Conservation (phyloP, 1,284 basidiomycete genomes). For the Leccinum pachyderme region DNA sequence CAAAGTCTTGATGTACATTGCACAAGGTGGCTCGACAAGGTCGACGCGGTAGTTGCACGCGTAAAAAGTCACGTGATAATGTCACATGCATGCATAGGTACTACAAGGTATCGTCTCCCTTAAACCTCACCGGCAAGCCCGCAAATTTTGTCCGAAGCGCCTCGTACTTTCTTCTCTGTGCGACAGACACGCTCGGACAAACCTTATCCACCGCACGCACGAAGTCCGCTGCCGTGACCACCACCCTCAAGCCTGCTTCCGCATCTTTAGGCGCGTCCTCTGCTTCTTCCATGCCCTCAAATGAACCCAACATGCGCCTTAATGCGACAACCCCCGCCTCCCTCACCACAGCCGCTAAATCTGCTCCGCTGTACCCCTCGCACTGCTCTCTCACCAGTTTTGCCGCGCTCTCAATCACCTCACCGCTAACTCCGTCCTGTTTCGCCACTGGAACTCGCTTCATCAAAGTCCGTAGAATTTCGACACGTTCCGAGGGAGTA, state of each 20-base stretch:
- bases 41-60: not conserved
- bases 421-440: slow-evolving; percentile 16
- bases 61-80: not conserved
- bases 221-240: slow-evolving; percentile 72
- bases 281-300: slow-evolving; percentile 45
- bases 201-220: slow-evolving; percentile 77
- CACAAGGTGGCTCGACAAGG: not conserved
- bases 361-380: slow-evolving; percentile 89
- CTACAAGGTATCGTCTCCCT: slow-evolving; percentile 15
- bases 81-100: not conserved
- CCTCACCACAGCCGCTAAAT: slow-evolving; percentile 81
- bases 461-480: slow-evolving; percentile 77
- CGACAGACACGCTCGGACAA: slow-evolving; percentile 79
- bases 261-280: slow-evolving; percentile 8
- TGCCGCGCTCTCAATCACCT: slow-evolving; percentile 37
- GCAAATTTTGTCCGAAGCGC: slow-evolving; percentile 77
- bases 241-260: slow-evolving; percentile 29
- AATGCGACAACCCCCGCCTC: slow-evolving; percentile 90
- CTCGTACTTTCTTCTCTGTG: slow-evolving; percentile 84
- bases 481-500: slow-evolving; percentile 70
- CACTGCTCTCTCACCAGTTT: slow-evolving; percentile 58
- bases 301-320: slow-evolving; percentile 62
- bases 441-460: slow-evolving; percentile 68
- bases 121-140: slow-evolving; percentile 54
- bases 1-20: slow-evolving; percentile 87